These are phyloP conservation scores for Aplosporella prunicola DNA, from an alignment of 2,329 filamentous ascomycete species.

Conservation along the genomic window DNA sequence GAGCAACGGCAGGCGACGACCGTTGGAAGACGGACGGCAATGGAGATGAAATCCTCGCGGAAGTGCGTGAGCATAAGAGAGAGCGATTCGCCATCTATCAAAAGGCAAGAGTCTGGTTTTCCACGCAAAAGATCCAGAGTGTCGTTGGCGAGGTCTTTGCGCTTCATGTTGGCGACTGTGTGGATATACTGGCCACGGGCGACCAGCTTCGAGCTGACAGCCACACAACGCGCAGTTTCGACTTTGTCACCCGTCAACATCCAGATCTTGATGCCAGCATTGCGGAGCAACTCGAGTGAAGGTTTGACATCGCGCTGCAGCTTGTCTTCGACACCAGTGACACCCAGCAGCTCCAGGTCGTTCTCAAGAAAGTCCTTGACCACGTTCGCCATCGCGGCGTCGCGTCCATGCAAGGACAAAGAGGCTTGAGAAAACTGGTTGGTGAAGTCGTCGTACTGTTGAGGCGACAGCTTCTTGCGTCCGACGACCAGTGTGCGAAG, in stretches of 20 bases:
- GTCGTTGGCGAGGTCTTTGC: slow-evolving; percentile 76
- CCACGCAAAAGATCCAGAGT: slow-evolving; percentile 80
- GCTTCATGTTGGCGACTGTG: slow-evolving; percentile 75
- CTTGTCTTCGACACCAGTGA: slow-evolving; percentile 96
- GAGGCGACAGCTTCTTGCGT: slow-evolving; percentile 69
- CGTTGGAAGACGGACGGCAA: slow-evolving; percentile 78
- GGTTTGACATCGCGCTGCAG: slow-evolving; percentile 93
- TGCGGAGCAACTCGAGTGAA: slow-evolving; percentile 85
- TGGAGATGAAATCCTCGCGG: slow-evolving; percentile 73
- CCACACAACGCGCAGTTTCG: slow-evolving; percentile 92
- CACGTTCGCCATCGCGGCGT: slow-evolving; percentile 70
- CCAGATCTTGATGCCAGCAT: slow-evolving; percentile 98
- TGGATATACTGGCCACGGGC: slow-evolving; percentile 92
- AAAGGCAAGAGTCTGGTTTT: slow-evolving; percentile 75
- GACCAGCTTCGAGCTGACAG: slow-evolving; percentile 88
- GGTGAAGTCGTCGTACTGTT: slow-evolving; percentile 76
- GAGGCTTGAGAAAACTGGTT: slow-evolving; percentile 68
- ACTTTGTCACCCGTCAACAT: slow-evolving; percentile 99
- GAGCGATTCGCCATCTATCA: slow-evolving; percentile 91
- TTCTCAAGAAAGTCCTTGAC: slow-evolving; percentile 74
- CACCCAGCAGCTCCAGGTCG: slow-evolving; percentile 86
- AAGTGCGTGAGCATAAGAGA: slow-evolving; percentile 75
- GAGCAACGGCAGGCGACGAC: slow-evolving; percentile 96
- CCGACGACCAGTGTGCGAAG: slow-evolving; percentile 89
- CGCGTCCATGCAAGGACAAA: slow-evolving; percentile 68